Conservation (phyloP, 2,329 filamentous ascomycete species). For the Alternaria sp. region DNA sequence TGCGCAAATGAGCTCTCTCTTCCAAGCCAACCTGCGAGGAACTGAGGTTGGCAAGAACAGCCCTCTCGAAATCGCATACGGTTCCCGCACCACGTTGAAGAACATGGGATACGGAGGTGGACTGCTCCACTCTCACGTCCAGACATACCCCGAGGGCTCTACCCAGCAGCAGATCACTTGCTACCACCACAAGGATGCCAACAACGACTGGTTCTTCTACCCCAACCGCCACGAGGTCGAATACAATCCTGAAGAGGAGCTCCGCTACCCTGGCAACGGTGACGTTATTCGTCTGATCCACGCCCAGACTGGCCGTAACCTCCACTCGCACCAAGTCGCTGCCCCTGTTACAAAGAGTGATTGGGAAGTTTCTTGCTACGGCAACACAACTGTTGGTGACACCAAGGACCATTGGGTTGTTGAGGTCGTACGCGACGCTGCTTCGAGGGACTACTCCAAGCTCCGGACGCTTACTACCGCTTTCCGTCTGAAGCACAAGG, state of each 20-base stretch:
- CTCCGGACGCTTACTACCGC: slow-evolving; percentile 92
- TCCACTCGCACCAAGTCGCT: slow-evolving; percentile 91
- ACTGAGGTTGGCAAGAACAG: slow-evolving; percentile 95
- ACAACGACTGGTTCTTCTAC: slow-evolving; percentile 99
- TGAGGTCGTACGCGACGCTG: slow-evolving; percentile 89
- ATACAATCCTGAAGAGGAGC: slow-evolving; percentile 74
- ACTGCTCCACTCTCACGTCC: slow-evolving; percentile 93
- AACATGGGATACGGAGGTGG: slow-evolving; percentile 99
- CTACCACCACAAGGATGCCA: slow-evolving; percentile 99
- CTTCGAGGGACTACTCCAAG: slow-evolving; percentile 83
- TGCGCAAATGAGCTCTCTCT: slow-evolving; percentile 99
- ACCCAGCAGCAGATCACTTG: slow-evolving; percentile 96
- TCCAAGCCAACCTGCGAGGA: slow-evolving; percentile 94
- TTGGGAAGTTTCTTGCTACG: slow-evolving; percentile 93
- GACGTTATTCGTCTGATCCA: slow-evolving; percentile 88
- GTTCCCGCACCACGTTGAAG: slow-evolving; percentile 91
- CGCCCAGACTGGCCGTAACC: slow-evolving; percentile 93
- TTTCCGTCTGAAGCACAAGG: slow-evolving; percentile 85
- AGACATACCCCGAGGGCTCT: slow-evolving; percentile 95
- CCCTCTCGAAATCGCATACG: slow-evolving; percentile 88
- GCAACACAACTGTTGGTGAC: slow-evolving; percentile 93
- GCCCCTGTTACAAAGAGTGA: slow-evolving; percentile 90
- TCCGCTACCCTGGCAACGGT: slow-evolving; percentile 79
- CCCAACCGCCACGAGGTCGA: slow-evolving; percentile 82
- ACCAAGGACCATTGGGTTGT: slow-evolving; percentile 98